Evolutionary conservation across 1,139 yeast genomes (phyloP).

Genomic region (Yamadazyma sp.): DNA sequence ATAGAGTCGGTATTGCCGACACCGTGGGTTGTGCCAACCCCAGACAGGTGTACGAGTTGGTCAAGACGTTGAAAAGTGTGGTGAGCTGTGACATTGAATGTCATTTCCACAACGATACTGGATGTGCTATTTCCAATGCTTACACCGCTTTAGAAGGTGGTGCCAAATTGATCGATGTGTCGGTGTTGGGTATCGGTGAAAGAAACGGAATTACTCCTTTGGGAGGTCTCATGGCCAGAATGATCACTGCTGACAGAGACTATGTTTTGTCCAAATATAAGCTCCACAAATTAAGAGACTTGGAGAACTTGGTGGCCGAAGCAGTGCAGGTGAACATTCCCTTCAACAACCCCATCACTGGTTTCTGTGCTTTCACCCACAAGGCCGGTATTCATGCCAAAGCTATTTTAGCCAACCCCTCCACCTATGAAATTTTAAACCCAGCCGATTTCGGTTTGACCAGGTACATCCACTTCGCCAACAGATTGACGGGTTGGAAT

Average conservation of each 20-base stretch:
- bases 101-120: slow-evolving; percentile 63
- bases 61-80: slow-evolving; percentile 56
- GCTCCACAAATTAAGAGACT: slow-evolving; percentile 52
- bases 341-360: slow-evolving; percentile 61
- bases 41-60: slow-evolving; percentile 59
- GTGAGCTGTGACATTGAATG: slow-evolving; percentile 59
- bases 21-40: slow-evolving; percentile 65
- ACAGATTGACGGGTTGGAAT: slow-evolving; percentile 58
- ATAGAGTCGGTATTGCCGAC: slow-evolving; percentile 62
- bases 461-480: slow-evolving; percentile 59
- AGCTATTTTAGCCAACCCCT: slow-evolving; percentile 60
- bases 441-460: slow-evolving; percentile 60
- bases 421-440: slow-evolving; percentile 57
- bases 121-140: slow-evolving; percentile 63
- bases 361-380: slow-evolving; percentile 63
- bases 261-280: slow-evolving; percentile 58
- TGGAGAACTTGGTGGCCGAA: slow-evolving; percentile 58
- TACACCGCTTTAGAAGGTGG: slow-evolving; percentile 65
- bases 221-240: slow-evolving; percentile 63
- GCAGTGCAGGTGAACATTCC: slow-evolving; percentile 59
- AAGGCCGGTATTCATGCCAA: slow-evolving; percentile 64
- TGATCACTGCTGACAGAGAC: slow-evolving; percentile 61
- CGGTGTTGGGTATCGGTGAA: slow-evolving; percentile 61
- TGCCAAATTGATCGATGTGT: slow-evolving; percentile 56
- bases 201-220: slow-evolving; percentile 61